Evolutionary conservation across 1,284 basidiomycete species (phyloP), one percentile per base, ranked within the genome.

Genomic region (Omphalotus olearius): DNA sequence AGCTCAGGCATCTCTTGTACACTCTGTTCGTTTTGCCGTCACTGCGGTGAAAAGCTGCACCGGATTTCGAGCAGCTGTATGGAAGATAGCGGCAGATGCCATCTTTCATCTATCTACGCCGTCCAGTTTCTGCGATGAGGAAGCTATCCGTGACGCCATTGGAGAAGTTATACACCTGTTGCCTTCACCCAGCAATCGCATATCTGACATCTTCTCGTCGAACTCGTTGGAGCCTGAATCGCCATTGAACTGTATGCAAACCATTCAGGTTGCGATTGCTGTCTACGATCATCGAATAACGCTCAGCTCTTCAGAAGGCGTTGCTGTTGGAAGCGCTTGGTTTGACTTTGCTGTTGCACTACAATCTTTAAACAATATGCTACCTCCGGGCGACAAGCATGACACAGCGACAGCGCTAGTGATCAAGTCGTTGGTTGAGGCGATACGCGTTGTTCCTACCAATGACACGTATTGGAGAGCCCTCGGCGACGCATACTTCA

Each of bases 71-170:
- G 73, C 78, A 3, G 75, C 92, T 18, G 83, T 80, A 0, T 98
- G 96, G 95, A 99, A 98, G 68, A 73, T 85, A 2, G 75, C 87
- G 9, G 89, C 82, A 0, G 96, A 99, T 66, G 84, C 88, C 0
- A 69, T 91, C 2, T 85, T 84, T 59, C 73, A 79, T 46, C 69
- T 95, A 0, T 85, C 87, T 1, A 64, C 64, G 16, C 67, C 70
- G 33, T 64, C 72, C 0, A 62, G 66, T 7, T 80, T 78, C 56
- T 60, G 66, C 4, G 70, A 83, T 40, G 70, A 73, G 54, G 60
- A 59, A 0, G 53, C 57, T 6, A 66, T 83, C 6, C 64, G 65
- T 23, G 57, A 64, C n/a, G 57, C 67, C 1, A 61, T 85, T 37
- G 43, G 56, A 3, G 62, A 61, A 23, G 64, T 79, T 2, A 51